These are phyloP conservation scores for Aspergillus hortae DNA, from an alignment of 2,329 filamentous ascomycete genomes.

Conservation along the genomic window DNA sequence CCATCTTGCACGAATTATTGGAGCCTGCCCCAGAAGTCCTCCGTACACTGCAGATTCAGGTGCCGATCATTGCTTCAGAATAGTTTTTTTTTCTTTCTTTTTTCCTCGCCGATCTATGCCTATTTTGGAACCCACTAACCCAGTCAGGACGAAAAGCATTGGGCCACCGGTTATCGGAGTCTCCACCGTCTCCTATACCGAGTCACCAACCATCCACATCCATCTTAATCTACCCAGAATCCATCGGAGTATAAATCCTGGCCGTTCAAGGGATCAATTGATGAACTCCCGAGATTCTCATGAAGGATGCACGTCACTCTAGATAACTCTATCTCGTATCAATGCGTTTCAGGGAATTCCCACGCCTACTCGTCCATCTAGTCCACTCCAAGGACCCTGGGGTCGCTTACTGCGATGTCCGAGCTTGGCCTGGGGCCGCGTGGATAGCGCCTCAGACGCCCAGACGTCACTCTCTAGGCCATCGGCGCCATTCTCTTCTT, in stretches of 20 bases:
- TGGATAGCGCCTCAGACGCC: slow-evolving; percentile 26
- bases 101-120: neutral
- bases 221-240: neutral
- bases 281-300: neutral
- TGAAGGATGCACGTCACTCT: neutral
- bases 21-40: too few species aligned
- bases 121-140: slow-evolving; percentile 8
- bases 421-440: slow-evolving; percentile 14
- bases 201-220: neutral
- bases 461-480: slow-evolving; percentile 27
- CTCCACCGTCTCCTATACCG: neutral
- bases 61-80: neutral
- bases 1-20: too few species aligned
- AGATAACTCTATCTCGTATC: neutral
- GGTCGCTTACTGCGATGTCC: slow-evolving; percentile 20
- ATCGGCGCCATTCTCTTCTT: slow-evolving; percentile 12
- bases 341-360: too few species aligned
- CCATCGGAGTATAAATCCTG: neutral
- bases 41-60: neutral
- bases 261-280: neutral
- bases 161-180: slow-evolving; percentile 8
- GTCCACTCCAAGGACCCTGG: slow-evolving; percentile 35
- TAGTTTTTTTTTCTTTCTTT: neutral
- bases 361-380: slow-evolving; percentile 33
- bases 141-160: slow-evolving; percentile 5